Conservation (phyloP, 2,329 filamentous ascomycete genomes). For the Helicocarpus griseus region DNA sequence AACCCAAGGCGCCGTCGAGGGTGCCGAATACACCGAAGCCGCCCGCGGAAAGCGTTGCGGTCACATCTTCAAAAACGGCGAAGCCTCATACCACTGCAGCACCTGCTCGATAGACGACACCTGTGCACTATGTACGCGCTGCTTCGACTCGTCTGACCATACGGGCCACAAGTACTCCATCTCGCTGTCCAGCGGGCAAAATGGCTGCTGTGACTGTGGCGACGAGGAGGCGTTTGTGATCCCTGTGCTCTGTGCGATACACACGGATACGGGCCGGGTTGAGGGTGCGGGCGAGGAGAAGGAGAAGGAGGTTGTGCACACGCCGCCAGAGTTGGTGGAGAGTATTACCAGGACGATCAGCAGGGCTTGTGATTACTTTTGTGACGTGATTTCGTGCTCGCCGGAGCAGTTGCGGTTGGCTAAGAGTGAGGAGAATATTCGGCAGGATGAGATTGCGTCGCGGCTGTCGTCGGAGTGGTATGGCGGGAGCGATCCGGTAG, state of each 20-base stretch:
- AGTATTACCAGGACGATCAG: slow-evolving; percentile 80
- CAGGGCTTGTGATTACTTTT: slow-evolving; percentile 83
- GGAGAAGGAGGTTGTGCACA: slow-evolving; percentile 50
- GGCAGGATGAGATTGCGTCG: slow-evolving; percentile 70
- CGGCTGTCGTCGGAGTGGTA: slow-evolving; percentile 69
- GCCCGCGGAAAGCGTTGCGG: slow-evolving; percentile 90
- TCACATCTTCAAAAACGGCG: slow-evolving; percentile 91
- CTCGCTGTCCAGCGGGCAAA: slow-evolving; percentile 78
- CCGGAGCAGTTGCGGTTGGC: slow-evolving; percentile 84
- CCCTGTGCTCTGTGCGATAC: slow-evolving; percentile 86
- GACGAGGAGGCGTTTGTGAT: slow-evolving; percentile 89
- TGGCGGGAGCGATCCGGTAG: slow-evolving; percentile 48
- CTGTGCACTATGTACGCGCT: slow-evolving; percentile 85
- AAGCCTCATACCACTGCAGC: slow-evolving; percentile 88
- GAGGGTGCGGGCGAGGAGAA: slow-evolving; percentile 41
- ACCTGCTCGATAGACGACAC: slow-evolving; percentile 93
- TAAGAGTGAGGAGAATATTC: slow-evolving; percentile 73
- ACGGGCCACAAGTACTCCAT: slow-evolving; percentile 87
- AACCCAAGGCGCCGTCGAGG: slow-evolving; percentile 85
- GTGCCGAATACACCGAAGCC: slow-evolving; percentile 86
- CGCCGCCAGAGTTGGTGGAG: slow-evolving; percentile 66
- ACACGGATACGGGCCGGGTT: slow-evolving; percentile 50
- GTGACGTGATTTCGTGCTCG: slow-evolving; percentile 95
- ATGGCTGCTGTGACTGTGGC: slow-evolving; percentile 94
- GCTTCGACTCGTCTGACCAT: slow-evolving; percentile 93